Percentiles rank a stretch among this genome's conserved stretches.
Evolutionary conservation across 768 basidiomycete genomes (phyloP).

Genomic region (Leccinum longicurvipes): DNA sequence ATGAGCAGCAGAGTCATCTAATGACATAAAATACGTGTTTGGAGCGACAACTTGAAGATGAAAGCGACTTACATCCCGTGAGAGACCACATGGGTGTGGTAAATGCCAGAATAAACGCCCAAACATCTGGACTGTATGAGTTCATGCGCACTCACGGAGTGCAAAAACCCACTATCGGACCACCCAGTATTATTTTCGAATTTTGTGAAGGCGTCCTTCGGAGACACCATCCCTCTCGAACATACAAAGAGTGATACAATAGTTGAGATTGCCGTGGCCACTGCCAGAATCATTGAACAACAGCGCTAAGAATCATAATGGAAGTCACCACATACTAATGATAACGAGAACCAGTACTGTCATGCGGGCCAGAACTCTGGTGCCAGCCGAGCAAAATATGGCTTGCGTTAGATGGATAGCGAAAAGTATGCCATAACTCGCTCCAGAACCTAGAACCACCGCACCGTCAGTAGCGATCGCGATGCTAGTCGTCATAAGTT

Average conservation of each 20-base stretch:
- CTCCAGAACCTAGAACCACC: constrained; percentile 16
- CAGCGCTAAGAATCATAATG: background rate
- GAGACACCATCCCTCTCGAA: constrained; percentile 15
- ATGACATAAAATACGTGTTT: background rate
- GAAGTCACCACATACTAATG: constrained; percentile 9
- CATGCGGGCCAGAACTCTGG: constrained; percentile 23
- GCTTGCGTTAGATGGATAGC: constrained; percentile 18
- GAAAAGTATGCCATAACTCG: constrained; percentile 21
- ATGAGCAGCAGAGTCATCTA: constrained; percentile 48
- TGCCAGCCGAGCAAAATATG: constrained; percentile 21
- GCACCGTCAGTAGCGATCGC: constrained; percentile 23
- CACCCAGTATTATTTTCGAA: constrained; percentile 28
- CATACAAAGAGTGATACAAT: constrained; percentile 17
- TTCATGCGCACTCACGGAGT: too few relatives aligned
- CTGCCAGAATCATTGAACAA: constrained; percentile 3
- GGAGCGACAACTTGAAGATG: background rate
- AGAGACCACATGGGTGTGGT: constrained; percentile 26
- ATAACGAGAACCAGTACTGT: constrained; percentile 13
- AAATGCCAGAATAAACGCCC: constrained; percentile 26
- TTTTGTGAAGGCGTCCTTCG: constrained; percentile 18
- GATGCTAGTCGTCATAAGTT: constrained; percentile 19
- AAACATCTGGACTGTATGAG: constrained; percentile 14
- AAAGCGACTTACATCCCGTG: constrained; percentile 20
- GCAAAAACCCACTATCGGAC: constrained; percentile 14
- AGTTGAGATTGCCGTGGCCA: constrained; percentile 17